Base-by-base conservation (phyloP, 345 rosid species). In the Citrus unshiu region DNA sequence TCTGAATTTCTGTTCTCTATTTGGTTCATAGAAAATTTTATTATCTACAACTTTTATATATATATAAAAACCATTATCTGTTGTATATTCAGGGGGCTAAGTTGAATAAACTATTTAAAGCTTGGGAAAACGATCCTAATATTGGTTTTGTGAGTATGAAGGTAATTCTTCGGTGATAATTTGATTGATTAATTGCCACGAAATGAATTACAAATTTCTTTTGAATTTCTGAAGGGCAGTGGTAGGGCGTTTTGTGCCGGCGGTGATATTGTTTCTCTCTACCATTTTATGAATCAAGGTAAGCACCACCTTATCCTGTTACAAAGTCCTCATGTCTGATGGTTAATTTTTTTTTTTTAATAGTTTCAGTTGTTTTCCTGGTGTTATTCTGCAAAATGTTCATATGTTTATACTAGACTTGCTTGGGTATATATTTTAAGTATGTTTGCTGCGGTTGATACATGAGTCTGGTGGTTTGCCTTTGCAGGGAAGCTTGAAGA, bases 201-300 rank as follows among this genome's bases (percentile, higher is more conserved):
- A 69, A 22, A 73, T 27, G 76, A 18, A 58, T 85, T 66, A 70
- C 51, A 34, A 37, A 32, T 25, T 84, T 59, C 1, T 77, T 72
- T 84, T 83, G 34, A 72, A 71, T 43, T 76, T 73, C 73, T 88
- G 83, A 85, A 95, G 98, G 99, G 98, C 79, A 88, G 94, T 84
- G 98, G 97, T 86, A 90, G 92, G 84, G 97, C 97, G 49, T 96
- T 96, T 90, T 92, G 95, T 84, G 98, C 98, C 4, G 98, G 99
- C 70, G 98, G 99, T 18, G 97, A 93, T 83, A 86, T 95, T 62
- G 91, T 93, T 73, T 5, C 87, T 73, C 86, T 95, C 37, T 91
- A 91, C 85, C 88, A 88, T 65, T 79, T 92, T 85, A 85, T 79
- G 35, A 91, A 89, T 70, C 84, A 87, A 86, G 97, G 98, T 93